phyloP scores from a whole-genome alignment of 2,329 filamentous ascomycete species.

The Escovopsis sp. region DNA sequence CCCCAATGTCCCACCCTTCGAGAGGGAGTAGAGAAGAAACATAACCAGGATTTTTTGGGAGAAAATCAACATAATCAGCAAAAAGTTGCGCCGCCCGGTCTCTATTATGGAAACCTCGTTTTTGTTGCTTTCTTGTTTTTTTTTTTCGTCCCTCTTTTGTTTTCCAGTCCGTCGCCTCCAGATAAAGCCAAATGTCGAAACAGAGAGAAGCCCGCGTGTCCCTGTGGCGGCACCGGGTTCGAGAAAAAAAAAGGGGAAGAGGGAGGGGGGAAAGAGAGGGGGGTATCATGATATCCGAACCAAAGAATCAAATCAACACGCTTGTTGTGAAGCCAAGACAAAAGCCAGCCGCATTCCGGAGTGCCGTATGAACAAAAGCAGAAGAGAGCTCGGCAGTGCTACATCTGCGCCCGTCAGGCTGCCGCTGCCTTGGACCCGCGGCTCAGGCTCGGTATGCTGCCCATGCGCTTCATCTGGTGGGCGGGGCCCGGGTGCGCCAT shows the following conservation, averaged over 20 bases:
- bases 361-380: slow-evolving; percentile 1
- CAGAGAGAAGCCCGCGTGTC: slow-evolving; percentile 8
- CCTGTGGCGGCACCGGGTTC: slow-evolving; percentile 5
- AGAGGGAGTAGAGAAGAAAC: no score
- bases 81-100: slow-evolving; percentile 3
- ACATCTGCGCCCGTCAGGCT: slow-evolving; percentile 10
- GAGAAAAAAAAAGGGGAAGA: slow-evolving; percentile 10
- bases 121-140: no score
- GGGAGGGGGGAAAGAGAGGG: background rate
- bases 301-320: slow-evolving; percentile 9
- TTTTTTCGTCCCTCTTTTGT: background rate
- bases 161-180: slow-evolving; percentile 2
- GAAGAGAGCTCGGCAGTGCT: background rate
- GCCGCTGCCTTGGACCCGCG: slow-evolving; percentile 22
- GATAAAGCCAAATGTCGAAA: slow-evolving; percentile 4
- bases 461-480: slow-evolving; percentile 20
- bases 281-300: slow-evolving; percentile 26
- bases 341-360: background rate
- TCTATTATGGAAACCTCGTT: slow-evolving; percentile 1
- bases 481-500: slow-evolving; percentile 16
- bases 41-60: no score
- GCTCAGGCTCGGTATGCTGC: slow-evolving; percentile 16
- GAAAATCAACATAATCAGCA: background rate
- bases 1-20: no score
- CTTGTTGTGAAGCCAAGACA: slow-evolving; percentile 1